A percentile compares a stretch with the other conserved stretches of the same genome.
Evolutionary conservation across 2,329 filamentous ascomycete genomes (phyloP).

Genomic region (Orbilia ellipsospora): DNA sequence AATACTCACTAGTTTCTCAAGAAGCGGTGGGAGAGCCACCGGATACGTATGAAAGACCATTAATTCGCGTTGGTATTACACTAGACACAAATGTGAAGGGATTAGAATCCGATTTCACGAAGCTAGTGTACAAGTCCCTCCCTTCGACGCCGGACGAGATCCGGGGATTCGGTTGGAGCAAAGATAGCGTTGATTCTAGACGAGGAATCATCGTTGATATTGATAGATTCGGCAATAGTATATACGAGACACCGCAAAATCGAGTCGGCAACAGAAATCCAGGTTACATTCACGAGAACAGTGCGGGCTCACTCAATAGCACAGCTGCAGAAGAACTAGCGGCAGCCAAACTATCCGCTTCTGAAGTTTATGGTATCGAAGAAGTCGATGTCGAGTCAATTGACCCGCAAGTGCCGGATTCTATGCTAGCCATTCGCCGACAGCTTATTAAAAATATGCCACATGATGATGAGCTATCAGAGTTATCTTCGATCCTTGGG

Average conservation of each 20-base stretch:
- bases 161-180: slow-evolving; percentile 3
- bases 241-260: background rate
- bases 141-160: slow-evolving; percentile 5
- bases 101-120: background rate
- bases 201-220: slow-evolving; percentile 3
- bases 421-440: slow-evolving; percentile 8
- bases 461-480: slow-evolving; percentile 17
- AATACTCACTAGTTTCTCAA: slow-evolving; percentile 2
- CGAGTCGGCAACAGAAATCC: too few relatives aligned
- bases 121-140: background rate
- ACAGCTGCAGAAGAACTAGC: background rate
- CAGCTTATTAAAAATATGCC: slow-evolving; percentile 4
- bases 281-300: too few relatives aligned
- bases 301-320: background rate
- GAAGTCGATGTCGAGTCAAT: background rate
- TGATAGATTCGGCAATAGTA: slow-evolving; percentile 14
- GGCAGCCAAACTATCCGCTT: slow-evolving; percentile 9
- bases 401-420: background rate
- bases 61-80: background rate
- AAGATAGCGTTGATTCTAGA: background rate
- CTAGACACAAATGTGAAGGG: slow-evolving; percentile 2
- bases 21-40: background rate
- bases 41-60: background rate
- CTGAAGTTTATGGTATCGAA: background rate
- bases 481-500: background rate